phyloP scores from a whole-genome alignment of 2,329 filamentous ascomycete species.

The Aspergillus glaucus region DNA sequence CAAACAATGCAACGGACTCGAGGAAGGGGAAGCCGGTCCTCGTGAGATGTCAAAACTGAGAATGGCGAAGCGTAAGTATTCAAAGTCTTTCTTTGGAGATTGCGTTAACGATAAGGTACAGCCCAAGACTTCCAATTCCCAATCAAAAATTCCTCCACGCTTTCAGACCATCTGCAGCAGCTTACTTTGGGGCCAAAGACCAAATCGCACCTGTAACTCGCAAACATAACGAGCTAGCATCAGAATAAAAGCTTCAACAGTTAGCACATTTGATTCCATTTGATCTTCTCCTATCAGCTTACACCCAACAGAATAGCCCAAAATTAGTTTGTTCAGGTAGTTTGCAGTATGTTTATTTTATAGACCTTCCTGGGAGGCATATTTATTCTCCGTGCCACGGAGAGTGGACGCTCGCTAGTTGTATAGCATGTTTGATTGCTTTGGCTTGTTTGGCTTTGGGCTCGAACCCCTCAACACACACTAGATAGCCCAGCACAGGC shows the following conservation, averaged over 20 bases:
- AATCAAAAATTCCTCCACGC: no score
- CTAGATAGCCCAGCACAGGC: no score
- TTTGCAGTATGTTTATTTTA: no score
- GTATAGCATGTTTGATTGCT: no score
- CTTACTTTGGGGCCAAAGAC: neutral
- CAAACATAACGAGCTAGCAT: neutral
- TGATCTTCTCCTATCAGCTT: neutral
- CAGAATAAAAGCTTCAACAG: neutral
- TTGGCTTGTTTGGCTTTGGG: no score
- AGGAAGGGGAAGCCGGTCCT: slow-evolving; percentile 22
- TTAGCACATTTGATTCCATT: neutral
- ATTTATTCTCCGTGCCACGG: no score
- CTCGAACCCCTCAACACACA: no score
- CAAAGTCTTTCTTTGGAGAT: neutral
- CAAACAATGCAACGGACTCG: slow-evolving; percentile 19
- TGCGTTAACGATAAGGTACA: neutral
- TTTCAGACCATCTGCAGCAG: no score
- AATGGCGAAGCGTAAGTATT: slow-evolving; percentile 6
- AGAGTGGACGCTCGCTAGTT: no score
- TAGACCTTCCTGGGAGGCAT: no score
- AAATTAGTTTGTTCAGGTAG: neutral
- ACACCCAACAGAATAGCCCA: neutral
- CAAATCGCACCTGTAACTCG: neutral
- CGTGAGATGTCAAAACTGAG: slow-evolving; percentile 18
- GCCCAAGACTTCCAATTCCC: neutral